phyloP scores from a whole-genome alignment of 140 eudicot species.

The Cichorium intybus region DNA sequence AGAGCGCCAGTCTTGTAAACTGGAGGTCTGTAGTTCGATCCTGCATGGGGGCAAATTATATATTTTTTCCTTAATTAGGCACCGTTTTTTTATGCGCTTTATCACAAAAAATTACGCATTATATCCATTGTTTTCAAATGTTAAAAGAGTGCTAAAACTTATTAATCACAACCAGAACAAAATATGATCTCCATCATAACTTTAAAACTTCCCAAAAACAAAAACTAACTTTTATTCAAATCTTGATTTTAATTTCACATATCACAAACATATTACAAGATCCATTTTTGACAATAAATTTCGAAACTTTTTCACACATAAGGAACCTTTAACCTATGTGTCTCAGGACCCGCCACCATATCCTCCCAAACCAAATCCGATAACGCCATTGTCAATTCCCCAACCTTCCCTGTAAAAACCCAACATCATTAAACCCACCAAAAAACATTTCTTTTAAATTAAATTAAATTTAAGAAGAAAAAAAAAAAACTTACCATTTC shows the following conservation, averaged over 20 bases:
- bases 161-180: neutral
- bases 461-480: neutral
- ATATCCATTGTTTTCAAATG: too few species aligned
- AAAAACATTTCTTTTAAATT: neutral
- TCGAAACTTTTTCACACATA: constrained; percentile 29
- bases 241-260: constrained; percentile 19
- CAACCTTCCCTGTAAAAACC: constrained; percentile 60
- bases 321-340: constrained; percentile 71
- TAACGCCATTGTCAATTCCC: constrained; percentile 82
- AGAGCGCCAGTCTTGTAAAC: constrained; percentile 91
- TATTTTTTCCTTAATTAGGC: too few species aligned
- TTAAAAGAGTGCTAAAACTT: neutral
- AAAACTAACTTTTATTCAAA: constrained; percentile 23
- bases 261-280: constrained; percentile 10
- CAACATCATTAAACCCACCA: neutral
- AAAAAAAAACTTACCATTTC: constrained; percentile 60
- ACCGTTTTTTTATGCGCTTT: neutral
- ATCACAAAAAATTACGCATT: neutral
- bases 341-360: constrained; percentile 87
- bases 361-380: constrained; percentile 92
- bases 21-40: constrained; percentile 83
- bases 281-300: constrained; percentile 1
- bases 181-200: neutral
- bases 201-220: neutral
- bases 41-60: constrained; percentile 65